phyloP scores from a whole-genome alignment of 352 stramenopile genomes.

The Aphanomyces stellatus region DNA sequence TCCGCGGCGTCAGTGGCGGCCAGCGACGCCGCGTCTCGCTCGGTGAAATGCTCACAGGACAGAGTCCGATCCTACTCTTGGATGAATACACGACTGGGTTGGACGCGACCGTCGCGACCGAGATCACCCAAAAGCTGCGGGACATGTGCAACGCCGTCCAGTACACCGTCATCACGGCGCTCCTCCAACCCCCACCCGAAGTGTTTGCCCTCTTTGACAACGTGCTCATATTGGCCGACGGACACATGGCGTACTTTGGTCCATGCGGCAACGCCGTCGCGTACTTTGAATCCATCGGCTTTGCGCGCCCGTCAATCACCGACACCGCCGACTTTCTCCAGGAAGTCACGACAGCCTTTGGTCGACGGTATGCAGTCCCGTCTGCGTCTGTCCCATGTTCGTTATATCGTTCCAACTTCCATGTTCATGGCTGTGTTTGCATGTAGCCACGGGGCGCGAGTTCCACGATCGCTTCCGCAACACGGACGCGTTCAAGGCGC shows the following conservation, averaged over 20 bases:
- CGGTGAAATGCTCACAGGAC: conserved; percentile 19
- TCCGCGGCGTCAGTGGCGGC: conserved; percentile 16
- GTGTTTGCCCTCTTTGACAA: conserved; percentile 88
- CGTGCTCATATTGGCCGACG: conserved; percentile 68
- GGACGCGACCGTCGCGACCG: conserved; percentile 26
- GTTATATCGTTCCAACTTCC: not conserved
- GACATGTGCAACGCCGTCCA: conserved; percentile 25
- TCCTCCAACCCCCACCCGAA: conserved; percentile 82
- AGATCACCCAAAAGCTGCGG: conserved; percentile 42
- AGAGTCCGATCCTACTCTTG: conserved; percentile 4
- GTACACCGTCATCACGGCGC: conserved; percentile 38
- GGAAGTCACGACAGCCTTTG: conserved; percentile 33
- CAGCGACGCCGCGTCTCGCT: conserved; percentile 17
- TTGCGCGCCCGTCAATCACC: conserved; percentile 32
- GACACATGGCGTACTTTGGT: conserved; percentile 56
- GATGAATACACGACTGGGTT: conserved; percentile 20
- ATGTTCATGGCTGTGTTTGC: no score
- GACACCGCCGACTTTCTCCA: conserved; percentile 81
- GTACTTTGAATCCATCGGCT: conserved; percentile 28
- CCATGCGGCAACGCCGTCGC: conserved; percentile 7
- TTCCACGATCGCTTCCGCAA: no score
- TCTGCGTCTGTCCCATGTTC: conserved; percentile 16
- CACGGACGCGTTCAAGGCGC: no score
- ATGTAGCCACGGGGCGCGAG: not conserved
- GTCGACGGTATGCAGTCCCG: conserved; percentile 25